A percentile compares a stretch with the other conserved stretches of the same genome.
Evolutionary conservation across 2,329 filamentous ascomycete species (phyloP).

Genomic region (Ophiostoma australiae): DNA sequence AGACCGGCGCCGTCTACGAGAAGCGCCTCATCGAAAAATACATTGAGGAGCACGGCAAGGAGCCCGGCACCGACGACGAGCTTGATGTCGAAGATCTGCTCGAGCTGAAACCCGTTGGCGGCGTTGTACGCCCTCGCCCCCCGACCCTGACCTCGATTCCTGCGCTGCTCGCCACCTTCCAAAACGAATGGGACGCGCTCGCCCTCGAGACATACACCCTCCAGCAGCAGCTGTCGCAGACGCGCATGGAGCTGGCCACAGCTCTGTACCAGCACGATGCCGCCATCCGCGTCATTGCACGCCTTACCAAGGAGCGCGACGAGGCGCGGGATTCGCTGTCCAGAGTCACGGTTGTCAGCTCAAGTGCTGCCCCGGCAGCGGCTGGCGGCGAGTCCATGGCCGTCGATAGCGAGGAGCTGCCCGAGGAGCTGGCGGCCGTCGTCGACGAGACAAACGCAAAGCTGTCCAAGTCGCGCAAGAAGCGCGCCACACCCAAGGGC

Average conservation of each 20-base stretch:
- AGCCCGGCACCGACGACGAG: slow-evolving; percentile 83
- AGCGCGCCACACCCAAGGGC: slow-evolving; percentile 75
- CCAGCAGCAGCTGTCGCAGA: slow-evolving; percentile 82
- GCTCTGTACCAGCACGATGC: slow-evolving; percentile 97
- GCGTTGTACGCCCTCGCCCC: slow-evolving; percentile 80
- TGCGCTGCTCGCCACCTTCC: slow-evolving; percentile 86
- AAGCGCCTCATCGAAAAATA: slow-evolving; percentile 93
- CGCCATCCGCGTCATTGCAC: slow-evolving; percentile 88
- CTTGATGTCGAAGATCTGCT: slow-evolving; percentile 79
- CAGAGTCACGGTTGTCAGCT: slow-evolving; percentile 62
- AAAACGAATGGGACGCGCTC: slow-evolving; percentile 96
- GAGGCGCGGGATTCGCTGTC: slow-evolving; percentile 86
- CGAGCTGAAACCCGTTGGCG: slow-evolving; percentile 69
- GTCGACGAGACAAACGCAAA: slow-evolving; percentile 76
- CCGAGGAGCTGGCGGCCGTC: slow-evolving; percentile 63
- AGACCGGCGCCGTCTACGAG: slow-evolving; percentile 86
- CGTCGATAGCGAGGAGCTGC: slow-evolving; percentile 73
- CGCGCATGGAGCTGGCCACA: slow-evolving; percentile 86
- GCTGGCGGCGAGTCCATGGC: slow-evolving; percentile 79
- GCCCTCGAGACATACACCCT: slow-evolving; percentile 88
- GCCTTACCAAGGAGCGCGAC: slow-evolving; percentile 84
- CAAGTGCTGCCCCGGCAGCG: slow-evolving; percentile 43
- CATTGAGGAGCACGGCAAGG: slow-evolving; percentile 82
- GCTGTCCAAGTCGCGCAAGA: slow-evolving; percentile 85
- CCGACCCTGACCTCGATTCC: slow-evolving; percentile 95